Conservation (phyloP, 148 eudicot genomes). For the Chenopodium album region DNA sequence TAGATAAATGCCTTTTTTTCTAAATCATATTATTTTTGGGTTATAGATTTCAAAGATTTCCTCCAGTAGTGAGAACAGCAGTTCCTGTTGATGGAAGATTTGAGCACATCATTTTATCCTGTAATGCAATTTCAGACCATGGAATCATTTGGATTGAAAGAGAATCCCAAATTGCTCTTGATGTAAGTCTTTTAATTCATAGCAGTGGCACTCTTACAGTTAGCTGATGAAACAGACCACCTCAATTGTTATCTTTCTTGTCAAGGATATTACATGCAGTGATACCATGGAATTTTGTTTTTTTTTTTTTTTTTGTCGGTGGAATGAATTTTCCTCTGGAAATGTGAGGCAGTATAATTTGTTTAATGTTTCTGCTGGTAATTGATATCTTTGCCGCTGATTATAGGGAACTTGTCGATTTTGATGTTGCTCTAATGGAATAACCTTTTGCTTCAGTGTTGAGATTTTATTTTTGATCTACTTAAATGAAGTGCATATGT, state of each 20-base stretch:
- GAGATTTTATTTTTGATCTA: too few relatives aligned
- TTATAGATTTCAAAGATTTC: conserved; percentile 52
- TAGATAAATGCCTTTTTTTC: neutral
- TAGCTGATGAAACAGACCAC: neutral
- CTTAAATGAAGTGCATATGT: neutral
- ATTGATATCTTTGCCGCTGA: neutral
- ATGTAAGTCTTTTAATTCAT: conserved; percentile 48
- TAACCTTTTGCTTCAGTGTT: too few relatives aligned
- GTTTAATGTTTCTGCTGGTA: neutral
- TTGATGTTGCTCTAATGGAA: neutral
- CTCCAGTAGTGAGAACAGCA: conserved; percentile 80
- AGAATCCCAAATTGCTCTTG: conserved; percentile 75
- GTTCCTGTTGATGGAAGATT: conserved; percentile 94
- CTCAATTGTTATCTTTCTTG: neutral
- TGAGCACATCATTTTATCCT: conserved; percentile 83
- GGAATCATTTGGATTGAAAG: conserved; percentile 71
- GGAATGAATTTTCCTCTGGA: neutral
- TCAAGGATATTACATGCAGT: neutral
- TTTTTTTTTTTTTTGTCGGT: neutral
- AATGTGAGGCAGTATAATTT: neutral
- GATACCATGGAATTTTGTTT: neutral
- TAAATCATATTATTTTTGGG: conserved; percentile 1
- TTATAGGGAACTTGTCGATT: neutral
- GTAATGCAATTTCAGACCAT: conserved; percentile 73
- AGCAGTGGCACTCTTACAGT: neutral